Evolutionary conservation across 441 rosid species (phyloP), one percentile per base, ranked within the genome.

Genomic region (Metrosideros polymorpha): DNA sequence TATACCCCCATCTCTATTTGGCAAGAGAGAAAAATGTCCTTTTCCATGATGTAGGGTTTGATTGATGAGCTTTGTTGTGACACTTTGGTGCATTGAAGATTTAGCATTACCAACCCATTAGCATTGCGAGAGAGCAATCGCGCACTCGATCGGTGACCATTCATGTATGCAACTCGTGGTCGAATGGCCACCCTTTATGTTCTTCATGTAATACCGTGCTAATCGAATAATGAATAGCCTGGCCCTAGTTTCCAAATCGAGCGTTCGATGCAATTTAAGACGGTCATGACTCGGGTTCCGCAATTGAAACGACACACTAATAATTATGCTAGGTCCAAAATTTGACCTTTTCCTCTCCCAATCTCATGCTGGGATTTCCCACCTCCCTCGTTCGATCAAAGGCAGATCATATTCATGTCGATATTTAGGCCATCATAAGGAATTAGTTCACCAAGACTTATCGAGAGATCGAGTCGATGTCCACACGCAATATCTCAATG

Each of bases 181-280:
- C 1, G 0, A 35, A 35, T 1, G 8, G 1, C 27, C 14, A 2
- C 4, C 47, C 47, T 35, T 18, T 35, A 1, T 9, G 47, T 4
- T 66, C 14, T 35, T 35, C 47, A 5, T 9, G 45, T 8, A 30
- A 7, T 30, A 7, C 6, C 24, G 45, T 57, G 1, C 63, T 57
- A 22, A 12, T 57, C 17, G 3, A 57, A 55, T 9, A 53, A 19
- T 52, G 24, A 52, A 7, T 6, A 56, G 30, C 15, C 63, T 57
- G 63, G 7, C 32, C 32, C 5, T 27, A 5, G 14, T 56, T 56
- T 10, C 14, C 14, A 5, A 12, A 10, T 25, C 3, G 30, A 27
- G 30, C 61, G 2, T 5, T 27, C 30, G 15, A 4, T 25, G 57
- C n/a, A 2, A 54, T 54, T 24, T 8, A 54, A 54, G 57, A 54